Base-by-base conservation (phyloP, 202 grass and related monocot species). In the Schoenoplectus triqueter region DNA sequence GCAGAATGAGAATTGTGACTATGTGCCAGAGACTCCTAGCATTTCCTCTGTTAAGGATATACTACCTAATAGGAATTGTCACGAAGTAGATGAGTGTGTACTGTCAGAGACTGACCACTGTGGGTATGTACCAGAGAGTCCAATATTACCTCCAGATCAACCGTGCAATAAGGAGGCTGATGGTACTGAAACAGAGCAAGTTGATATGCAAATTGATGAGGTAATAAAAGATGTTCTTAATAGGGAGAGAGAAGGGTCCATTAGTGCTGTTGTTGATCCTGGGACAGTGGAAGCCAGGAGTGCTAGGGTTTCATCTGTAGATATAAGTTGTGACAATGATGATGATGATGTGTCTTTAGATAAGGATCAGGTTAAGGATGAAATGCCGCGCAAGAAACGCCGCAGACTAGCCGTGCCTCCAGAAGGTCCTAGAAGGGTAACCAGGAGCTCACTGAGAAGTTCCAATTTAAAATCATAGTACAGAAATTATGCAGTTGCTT, bases 301-400 rank as follows among this genome's bases (percentile, higher is more conserved):
- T 82, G 9, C 46, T 66, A 49, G 41, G 61, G 61, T 82, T 66
- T 50, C 62, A 50, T 46, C 61, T 42, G 81, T 6, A 54, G 81
- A 70, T 69, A 10, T 42, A 55, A 67, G 51, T 39, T 71, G 65
- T 83, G 49, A 70, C 66, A 79, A 44, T 31, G 66, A 71, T 10
- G 50, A 83, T 10, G 50, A 83, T 4, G 49, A 71, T 21, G 65
- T 49, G 13, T 71, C 81, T 66, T 46, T 71, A n/a, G 39, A 79
- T 79, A 61, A 62, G 71, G 18, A 74, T 74, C 47, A 22, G 71
- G 47, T 52, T 20, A 74, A 52, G 13, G 81, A 83, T 55, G n/a
- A 65, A 66, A 82, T 50, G 45, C 64, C 81, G 2, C 46, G 81
- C 63, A 83, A 83, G 66, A 83, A 83, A 65, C 64, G 81, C 22